Base-by-base conservation (phyloP, 2,329 filamentous ascomycete genomes). In the Fusarium pseudonygamai region DNA sequence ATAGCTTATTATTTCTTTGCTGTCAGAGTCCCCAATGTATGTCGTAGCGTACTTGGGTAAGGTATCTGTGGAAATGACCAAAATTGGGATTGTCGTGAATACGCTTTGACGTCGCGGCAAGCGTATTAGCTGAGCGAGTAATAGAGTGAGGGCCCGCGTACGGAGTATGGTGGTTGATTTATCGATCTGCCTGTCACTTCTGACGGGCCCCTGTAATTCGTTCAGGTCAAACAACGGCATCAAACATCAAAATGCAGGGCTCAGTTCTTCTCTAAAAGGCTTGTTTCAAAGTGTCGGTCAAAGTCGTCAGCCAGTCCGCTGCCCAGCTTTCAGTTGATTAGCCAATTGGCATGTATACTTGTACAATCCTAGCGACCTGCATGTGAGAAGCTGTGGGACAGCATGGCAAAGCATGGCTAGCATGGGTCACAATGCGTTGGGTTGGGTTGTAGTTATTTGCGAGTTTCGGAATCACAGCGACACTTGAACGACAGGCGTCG, bases 251-350 rank as follows among this genome's bases (percentile, higher is more conserved):
- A 42, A 53, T 66, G 52, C 61, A 67, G 46, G 61, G 42, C 43
- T 65, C 46, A n/a, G n/a, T 39, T 39, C 49, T n/a, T 32, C 46
- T 56, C 34, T 20, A 28, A 30, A 26, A n/a, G 50, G 32, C 37
- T 45, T 64, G 37, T 61, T 55, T 72, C 56, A 61, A 59, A 72
- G 46, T 59, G 59, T 74, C 63, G 71, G 71, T 69, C 71, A 73
- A 43, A 60, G 49, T 36, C 50, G 39, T 36, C 26, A 47, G 40
- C 26, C 26, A 49, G 30, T 42, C 22, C 34, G 49, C 13, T 63
- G 43, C 14, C 32, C 30, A 11, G 28, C 24, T 32, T 47, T 30
- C 50, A 37, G 36, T 20, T 62, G 26, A 14, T 34, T 40, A 45
- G 40, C 40, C 45, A 37, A 61, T 66, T 61, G 60, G 57, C 34